Evolutionary conservation across 495 filamentous ascomycete species (phyloP), one percentile per base, ranked within the genome.

Genomic region (Lineolata rhizophorae): DNA sequence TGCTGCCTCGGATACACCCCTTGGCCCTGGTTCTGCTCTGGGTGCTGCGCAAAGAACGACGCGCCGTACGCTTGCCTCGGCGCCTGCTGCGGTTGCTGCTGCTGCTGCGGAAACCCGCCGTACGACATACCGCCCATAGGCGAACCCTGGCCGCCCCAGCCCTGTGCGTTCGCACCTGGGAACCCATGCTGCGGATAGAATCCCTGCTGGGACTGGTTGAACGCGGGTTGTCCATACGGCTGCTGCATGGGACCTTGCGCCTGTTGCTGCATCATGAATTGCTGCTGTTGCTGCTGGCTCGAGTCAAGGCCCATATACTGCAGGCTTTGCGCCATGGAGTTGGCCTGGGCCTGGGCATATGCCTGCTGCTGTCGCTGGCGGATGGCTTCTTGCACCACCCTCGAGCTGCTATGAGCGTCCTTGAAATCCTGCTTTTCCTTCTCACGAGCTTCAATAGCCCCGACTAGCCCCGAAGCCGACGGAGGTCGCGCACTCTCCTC

Each of bases 11-110:
- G n/a, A n/a, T n/a, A n/a, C n/a, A n/a, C n/a, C n/a, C n/a, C n/a
- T n/a, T n/a, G n/a, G n/a, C n/a, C n/a, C n/a, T n/a, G n/a, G n/a
- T n/a, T n/a, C n/a, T n/a, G n/a, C n/a, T n/a, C n/a, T n/a, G n/a
- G n/a, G n/a, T 52, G 22, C 22, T 26, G 22, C 22, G 22, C 22
- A 8, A 26, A 26, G 12, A 8, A 26, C 8, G 8, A 8, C 22
- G 22, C 8, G 8, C 22, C 22, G 12, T 26, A 26, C 22, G 22
- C 22, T 12, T 26, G 22, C n/a, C n/a, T n/a, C 22, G 22, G 22
- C 22, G 22, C 22, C 22, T 8, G 8, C 22, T 26, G 22, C 22
- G 12, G 8, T 12, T 26, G 22, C 22, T 26, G 22, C 22, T 26
- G 22, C 22, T 8, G 12, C 8, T 26, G 22, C 22, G 8, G 22